phyloP scores from a whole-genome alignment of 352 stramenopile species.

The Halophytophthora polymorphica region DNA sequence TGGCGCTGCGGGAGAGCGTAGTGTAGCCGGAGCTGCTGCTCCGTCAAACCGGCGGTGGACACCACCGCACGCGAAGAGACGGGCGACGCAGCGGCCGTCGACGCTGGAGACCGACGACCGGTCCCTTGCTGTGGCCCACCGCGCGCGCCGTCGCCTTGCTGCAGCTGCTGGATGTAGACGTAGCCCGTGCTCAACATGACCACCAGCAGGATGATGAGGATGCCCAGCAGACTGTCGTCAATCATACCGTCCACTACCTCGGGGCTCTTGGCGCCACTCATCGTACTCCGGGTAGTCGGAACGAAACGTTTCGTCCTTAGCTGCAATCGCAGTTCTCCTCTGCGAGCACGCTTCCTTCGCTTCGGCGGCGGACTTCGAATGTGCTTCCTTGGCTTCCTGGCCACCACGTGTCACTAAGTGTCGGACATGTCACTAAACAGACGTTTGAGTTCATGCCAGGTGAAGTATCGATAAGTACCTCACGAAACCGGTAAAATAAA shows the following conservation, averaged over 20 bases:
- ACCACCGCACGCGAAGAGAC: conserved; percentile 20
- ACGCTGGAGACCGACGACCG: conserved; percentile 16
- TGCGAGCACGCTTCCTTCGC: neutral
- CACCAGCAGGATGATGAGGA: conserved; percentile 68
- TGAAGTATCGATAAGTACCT: neutral
- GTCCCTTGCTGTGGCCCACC: conserved; percentile 2
- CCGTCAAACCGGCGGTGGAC: conserved; percentile 34
- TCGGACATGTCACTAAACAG: neutral
- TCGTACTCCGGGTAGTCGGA: neutral
- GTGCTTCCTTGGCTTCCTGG: neutral
- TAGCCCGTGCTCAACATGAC: conserved; percentile 74
- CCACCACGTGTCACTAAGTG: conserved; percentile 14
- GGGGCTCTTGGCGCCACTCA: conserved; percentile 31
- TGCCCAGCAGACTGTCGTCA: conserved; percentile 66
- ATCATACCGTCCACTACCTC: conserved; percentile 53
- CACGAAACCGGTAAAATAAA: no score
- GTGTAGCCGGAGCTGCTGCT: conserved; percentile 58
- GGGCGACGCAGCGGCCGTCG: conserved; percentile 8
- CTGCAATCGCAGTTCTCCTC: conserved; percentile 5
- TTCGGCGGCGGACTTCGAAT: neutral
- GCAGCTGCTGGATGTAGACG: conserved; percentile 66
- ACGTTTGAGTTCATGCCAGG: neutral
- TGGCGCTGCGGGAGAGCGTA: conserved; percentile 56
- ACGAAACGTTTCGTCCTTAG: no score
- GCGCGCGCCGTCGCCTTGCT: conserved; percentile 13